A percentile compares a stretch with the other conserved stretches of the same genome.
These are phyloP conservation scores for Monascus ruber DNA, from an alignment of 2,329 filamentous ascomycete species.

Conservation along the genomic window DNA sequence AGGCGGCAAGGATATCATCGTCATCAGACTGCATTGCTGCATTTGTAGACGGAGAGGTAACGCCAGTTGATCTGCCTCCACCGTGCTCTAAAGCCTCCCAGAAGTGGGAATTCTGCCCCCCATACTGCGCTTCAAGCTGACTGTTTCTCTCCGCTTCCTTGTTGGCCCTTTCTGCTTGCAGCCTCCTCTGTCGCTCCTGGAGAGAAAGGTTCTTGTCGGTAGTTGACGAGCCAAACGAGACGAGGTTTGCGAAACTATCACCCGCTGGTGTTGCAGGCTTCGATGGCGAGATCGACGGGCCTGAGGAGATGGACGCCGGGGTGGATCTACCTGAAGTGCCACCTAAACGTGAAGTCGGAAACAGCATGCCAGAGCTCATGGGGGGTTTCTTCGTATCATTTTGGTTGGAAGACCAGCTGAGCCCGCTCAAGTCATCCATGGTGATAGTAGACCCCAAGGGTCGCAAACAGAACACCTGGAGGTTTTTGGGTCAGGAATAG, in stretches of 20 bases:
- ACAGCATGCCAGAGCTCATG: constrained; percentile 23
- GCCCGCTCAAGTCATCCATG: constrained; percentile 39
- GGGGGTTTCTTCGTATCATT: constrained; percentile 20
- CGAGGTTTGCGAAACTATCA: constrained; percentile 51
- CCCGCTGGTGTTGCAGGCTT: constrained; percentile 32
- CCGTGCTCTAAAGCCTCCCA: constrained; percentile 60
- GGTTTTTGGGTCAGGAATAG: constrained; percentile 12
- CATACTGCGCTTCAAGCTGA: constrained; percentile 66
- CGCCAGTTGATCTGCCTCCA: constrained; percentile 32
- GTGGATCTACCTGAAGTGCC: constrained; percentile 33
- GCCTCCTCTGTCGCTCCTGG: constrained; percentile 52
- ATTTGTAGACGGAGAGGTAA: constrained; percentile 38
- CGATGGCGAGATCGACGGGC: constrained; percentile 23
- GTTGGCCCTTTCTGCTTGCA: constrained; percentile 63
- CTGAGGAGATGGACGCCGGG: constrained; percentile 24
- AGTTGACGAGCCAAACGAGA: constrained; percentile 43
- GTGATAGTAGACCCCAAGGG: constrained; percentile 5
- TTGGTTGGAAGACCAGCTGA: constrained; percentile 32
- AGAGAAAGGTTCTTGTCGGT: constrained; percentile 57
- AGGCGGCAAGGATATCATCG: constrained; percentile 51
- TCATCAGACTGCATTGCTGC: constrained; percentile 41
- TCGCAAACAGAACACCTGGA: not conserved
- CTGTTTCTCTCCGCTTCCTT: constrained; percentile 65
- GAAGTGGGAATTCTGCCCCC: constrained; percentile 53
- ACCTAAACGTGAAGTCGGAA: constrained; percentile 25